phyloP scores from a whole-genome alignment of 2,329 filamentous ascomycete genomes.

The Botrytis sinoallii region DNA sequence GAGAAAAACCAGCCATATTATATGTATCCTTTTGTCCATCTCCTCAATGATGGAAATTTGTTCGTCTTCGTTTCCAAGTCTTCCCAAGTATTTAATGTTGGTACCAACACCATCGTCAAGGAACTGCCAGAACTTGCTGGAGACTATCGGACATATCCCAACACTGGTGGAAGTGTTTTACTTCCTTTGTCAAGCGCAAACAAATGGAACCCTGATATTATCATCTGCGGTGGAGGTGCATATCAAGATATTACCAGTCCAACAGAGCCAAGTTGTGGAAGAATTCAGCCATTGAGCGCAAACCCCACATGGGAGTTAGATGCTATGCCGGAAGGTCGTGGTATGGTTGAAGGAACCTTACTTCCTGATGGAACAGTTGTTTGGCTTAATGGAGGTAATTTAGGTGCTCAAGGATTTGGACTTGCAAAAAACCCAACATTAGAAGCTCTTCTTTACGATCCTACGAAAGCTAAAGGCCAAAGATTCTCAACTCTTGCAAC shows the following conservation, averaged over 20 bases:
- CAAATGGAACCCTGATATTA: constrained; percentile 51
- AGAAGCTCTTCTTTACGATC: constrained; percentile 57
- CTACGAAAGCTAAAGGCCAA: constrained; percentile 47
- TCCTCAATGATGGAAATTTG: constrained; percentile 53
- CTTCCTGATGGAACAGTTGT: constrained; percentile 58
- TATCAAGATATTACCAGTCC: constrained; percentile 58
- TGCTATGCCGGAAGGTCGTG: constrained; percentile 54
- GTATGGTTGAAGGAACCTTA: constrained; percentile 58
- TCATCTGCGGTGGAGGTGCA: constrained; percentile 58
- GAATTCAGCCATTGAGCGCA: constrained; percentile 49
- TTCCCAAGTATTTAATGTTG: constrained; percentile 53
- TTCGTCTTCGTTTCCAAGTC: constrained; percentile 57
- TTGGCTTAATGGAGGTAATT: constrained; percentile 57
- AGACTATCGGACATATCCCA: constrained; percentile 57
- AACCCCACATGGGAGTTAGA: constrained; percentile 55
- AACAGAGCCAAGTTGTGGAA: constrained; percentile 57
- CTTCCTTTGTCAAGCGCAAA: constrained; percentile 52
- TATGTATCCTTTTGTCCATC: constrained; percentile 62
- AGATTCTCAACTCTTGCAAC: constrained; percentile 47
- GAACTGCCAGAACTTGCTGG: constrained; percentile 52
- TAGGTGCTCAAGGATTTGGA: constrained; percentile 58
- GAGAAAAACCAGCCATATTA: constrained; percentile 59
- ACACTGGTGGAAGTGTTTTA: constrained; percentile 57
- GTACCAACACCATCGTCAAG: constrained; percentile 44
- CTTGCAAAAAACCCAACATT: constrained; percentile 52